Evolutionary conservation across 208 protist species (phyloP).

Genomic region (Leishmania tarentolae): DNA sequence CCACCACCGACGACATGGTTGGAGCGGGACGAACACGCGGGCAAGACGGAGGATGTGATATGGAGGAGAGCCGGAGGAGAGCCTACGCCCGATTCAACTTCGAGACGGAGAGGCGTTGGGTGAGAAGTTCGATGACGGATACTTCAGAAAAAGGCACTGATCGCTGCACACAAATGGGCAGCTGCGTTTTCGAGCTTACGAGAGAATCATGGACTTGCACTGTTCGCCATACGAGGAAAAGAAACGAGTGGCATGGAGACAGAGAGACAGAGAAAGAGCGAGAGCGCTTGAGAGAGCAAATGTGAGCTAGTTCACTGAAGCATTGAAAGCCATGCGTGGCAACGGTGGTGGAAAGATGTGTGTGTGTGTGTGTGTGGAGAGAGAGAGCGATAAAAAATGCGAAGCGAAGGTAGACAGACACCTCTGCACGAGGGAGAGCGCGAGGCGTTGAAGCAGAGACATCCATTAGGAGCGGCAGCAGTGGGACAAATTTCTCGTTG

Average conservation of each 20-base stretch:
- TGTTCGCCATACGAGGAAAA: not conserved
- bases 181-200: not conserved
- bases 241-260: too few relatives aligned
- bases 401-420: not conserved
- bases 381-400: not conserved
- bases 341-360: not conserved
- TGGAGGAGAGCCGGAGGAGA: not conserved
- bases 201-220: not conserved
- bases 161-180: not conserved
- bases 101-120: not conserved
- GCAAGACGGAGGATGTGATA: not conserved
- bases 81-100: not conserved
- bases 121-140: not conserved
- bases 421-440: not conserved
- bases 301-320: not conserved
- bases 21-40: not conserved
- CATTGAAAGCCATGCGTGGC: too few relatives aligned
- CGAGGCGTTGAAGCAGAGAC: not conserved
- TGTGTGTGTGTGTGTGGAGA: not conserved
- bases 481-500: not conserved
- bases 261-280: not conserved
- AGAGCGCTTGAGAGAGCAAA: not conserved
- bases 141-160: not conserved
- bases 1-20: constrained; percentile 10
- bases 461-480: too few relatives aligned